Evolutionary conservation across 805 yeast species (phyloP).

Genomic region (Saturnispora besseyi): DNA sequence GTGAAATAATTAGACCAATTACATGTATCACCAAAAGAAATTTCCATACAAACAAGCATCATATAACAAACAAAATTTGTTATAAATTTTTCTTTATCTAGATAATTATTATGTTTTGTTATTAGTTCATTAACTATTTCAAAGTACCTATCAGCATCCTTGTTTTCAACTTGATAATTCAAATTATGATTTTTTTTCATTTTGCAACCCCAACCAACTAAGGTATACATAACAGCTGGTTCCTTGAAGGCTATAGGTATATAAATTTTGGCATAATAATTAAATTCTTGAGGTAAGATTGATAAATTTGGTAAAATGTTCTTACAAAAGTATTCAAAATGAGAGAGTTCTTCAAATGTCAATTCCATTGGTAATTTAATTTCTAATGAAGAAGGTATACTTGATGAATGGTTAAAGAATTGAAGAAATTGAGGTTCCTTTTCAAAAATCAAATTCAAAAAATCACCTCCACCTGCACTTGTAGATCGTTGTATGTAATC

Average conservation of each 20-base stretch:
- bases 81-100: slow-evolving; percentile 18
- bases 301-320: slow-evolving; percentile 39
- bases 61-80: slow-evolving; percentile 24
- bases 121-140: slow-evolving; percentile 10
- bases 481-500: neutral
- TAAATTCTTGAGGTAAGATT: slow-evolving; percentile 38
- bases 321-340: slow-evolving; percentile 40
- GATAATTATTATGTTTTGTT: slow-evolving; percentile 6
- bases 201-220: slow-evolving; percentile 48
- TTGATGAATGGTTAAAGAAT: slow-evolving; percentile 5
- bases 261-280: slow-evolving; percentile 44
- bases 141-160: slow-evolving; percentile 16
- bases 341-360: slow-evolving; percentile 15
- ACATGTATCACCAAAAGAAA: slow-evolving; percentile 26
- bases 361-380: slow-evolving; percentile 17
- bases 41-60: slow-evolving; percentile 26
- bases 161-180: slow-evolving; percentile 17
- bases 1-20: slow-evolving; percentile 30
- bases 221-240: slow-evolving; percentile 37
- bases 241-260: slow-evolving; percentile 45
- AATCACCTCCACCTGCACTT: slow-evolving; percentile 1
- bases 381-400: slow-evolving; percentile 10
- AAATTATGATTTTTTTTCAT: slow-evolving; percentile 16
- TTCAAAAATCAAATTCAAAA: slow-evolving; percentile 5
- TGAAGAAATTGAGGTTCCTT: slow-evolving; percentile 12